These are phyloP conservation scores for Suillus paluster DNA, from an alignment of 768 basidiomycete genomes.

Conservation along the genomic window DNA sequence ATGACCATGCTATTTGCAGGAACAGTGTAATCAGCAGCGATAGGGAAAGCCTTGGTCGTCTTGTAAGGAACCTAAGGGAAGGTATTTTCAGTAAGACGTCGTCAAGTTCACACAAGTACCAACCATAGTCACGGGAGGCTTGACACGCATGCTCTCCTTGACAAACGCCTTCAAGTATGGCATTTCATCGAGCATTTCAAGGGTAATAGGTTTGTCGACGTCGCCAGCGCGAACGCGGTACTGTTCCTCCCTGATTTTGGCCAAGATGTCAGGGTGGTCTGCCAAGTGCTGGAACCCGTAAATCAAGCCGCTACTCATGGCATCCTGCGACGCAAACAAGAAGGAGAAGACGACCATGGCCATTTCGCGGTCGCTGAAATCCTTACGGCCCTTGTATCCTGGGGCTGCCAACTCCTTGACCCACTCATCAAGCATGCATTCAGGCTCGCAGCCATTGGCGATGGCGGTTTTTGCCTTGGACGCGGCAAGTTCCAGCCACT, in stretches of 20 bases:
- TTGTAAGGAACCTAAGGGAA: slow-evolving; percentile 85
- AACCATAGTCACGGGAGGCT: slow-evolving; percentile 97
- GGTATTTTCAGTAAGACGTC: slow-evolving; percentile 16
- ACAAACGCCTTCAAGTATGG: slow-evolving; percentile 90
- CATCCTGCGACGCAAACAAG: slow-evolving; percentile 96
- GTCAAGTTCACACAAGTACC: background rate
- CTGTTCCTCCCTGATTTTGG: slow-evolving; percentile 92
- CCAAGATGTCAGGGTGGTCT: slow-evolving; percentile 87
- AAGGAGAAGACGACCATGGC: slow-evolving; percentile 97
- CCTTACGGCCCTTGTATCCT: slow-evolving; percentile 71
- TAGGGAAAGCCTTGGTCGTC: slow-evolving; percentile 88
- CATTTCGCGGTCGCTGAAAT: slow-evolving; percentile 95
- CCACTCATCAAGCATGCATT: slow-evolving; percentile 96
- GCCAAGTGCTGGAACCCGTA: slow-evolving; percentile 96
- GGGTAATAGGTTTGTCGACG: slow-evolving; percentile 72
- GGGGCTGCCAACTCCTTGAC: slow-evolving; percentile 71
- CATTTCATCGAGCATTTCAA: slow-evolving; percentile 93
- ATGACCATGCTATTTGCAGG: slow-evolving; percentile 94
- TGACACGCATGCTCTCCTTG: slow-evolving; percentile 89
- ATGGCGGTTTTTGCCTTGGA: slow-evolving; percentile 79
- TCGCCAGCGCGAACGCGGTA: slow-evolving; percentile 81
- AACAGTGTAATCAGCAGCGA: slow-evolving; percentile 89
- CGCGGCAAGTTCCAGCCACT: slow-evolving; percentile 81
- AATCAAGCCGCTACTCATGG: slow-evolving; percentile 96
- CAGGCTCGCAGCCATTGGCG: slow-evolving; percentile 76